Conservation (phyloP, 1,284 basidiomycete species). For the Lignosus rhinocerotis region DNA sequence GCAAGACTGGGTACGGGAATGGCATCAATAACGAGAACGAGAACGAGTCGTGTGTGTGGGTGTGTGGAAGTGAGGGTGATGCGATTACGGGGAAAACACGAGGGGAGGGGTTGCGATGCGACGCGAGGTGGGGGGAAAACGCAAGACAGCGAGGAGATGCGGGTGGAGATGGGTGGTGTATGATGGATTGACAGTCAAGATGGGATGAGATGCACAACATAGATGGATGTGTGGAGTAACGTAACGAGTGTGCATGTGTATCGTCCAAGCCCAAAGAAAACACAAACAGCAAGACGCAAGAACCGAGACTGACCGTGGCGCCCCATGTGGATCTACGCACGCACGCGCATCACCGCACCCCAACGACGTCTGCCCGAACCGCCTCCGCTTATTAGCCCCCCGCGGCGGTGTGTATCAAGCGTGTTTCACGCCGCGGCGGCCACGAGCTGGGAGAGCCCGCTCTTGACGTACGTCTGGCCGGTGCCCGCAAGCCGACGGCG, state of each 20-base stretch:
- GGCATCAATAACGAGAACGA: too few species aligned
- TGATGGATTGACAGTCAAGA: background rate
- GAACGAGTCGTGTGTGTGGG: background rate
- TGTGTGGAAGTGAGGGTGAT: background rate
- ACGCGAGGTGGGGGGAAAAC: background rate
- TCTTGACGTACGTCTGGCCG: constrained; percentile 30
- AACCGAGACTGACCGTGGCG: background rate
- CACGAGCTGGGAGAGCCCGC: constrained; percentile 30
- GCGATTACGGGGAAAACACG: background rate
- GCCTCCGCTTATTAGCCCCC: background rate
- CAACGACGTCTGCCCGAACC: background rate
- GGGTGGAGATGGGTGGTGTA: background rate
- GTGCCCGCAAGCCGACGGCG: constrained; percentile 20
- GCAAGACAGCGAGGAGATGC: background rate
- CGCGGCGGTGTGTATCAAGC: background rate
- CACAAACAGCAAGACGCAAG: background rate
- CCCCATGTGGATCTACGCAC: background rate
- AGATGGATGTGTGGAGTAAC: background rate
- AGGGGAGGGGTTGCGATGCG: background rate
- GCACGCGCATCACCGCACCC: background rate
- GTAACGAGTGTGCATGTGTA: background rate
- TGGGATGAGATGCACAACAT: background rate
- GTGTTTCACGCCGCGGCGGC: constrained; percentile 15
- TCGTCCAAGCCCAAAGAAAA: background rate
- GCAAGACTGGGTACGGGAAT: background rate